Base-by-base conservation (phyloP, 805 yeast genomes). In the Nakazawaea anatomiae region DNA sequence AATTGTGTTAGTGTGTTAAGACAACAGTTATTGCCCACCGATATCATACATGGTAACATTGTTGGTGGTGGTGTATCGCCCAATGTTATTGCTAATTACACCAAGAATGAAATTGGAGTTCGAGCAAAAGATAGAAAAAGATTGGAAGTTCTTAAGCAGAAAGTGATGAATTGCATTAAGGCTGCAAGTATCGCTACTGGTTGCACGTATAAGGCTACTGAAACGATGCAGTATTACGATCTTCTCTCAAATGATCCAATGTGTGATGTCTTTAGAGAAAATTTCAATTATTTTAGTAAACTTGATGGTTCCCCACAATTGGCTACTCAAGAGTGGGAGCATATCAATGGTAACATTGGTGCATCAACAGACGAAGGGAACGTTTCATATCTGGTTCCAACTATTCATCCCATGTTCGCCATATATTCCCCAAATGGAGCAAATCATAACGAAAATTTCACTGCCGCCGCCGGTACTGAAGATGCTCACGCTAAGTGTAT, bases 201-300 rank as follows among this genome's bases (percentile, higher is more conserved):
- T 53, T 67, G 62, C 65, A 63, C 47, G 40, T 63, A 59, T 47
- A 61, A 71, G 2, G 59, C 64, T 39, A 65, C 63, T 45, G 68
- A 64, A 51, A 57, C 58, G 9, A 55, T 65, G 51, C 64, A 66
- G 2, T 60, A 60, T 40, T 45, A 47, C 36, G 64, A 60, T 42
- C 48, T 60, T 43, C 45, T 59, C 18, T 51, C 59, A 6, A 59
- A 59, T 44, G 58, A 56, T 39, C 51, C 53, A 6, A 52, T 59
- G 58, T 53, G 55, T 36, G 55, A 52, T 9, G 10, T 44, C 6
- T 59, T 54, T 47, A 52, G 59, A 46, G 32, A 49, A 5, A 53
- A 53, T 44, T 56, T 56, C 57, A 57, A 57, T 52, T 42, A 41
- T 12, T 35, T 43, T 2, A 52, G 55, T 39, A 27, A 28, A 45